Percentiles rank a stretch among this genome's conserved stretches.
phyloP scores from a whole-genome alignment of 2,329 filamentous ascomycete genomes.

The Zarea fungicola region DNA sequence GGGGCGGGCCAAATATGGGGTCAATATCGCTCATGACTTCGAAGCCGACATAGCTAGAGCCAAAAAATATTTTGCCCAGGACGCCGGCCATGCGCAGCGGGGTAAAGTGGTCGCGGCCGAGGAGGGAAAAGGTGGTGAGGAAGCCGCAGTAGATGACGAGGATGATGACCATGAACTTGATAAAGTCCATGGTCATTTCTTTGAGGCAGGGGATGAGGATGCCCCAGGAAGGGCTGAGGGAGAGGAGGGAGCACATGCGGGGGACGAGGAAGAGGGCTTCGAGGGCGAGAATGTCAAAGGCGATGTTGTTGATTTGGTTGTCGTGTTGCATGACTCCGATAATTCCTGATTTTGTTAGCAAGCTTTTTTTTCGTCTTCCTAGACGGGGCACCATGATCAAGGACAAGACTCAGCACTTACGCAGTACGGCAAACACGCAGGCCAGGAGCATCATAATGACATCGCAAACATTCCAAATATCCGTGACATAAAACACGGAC shows the following conservation, averaged over 20 bases:
- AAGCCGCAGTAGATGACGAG: conserved; percentile 83
- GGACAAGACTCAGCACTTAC: conserved; percentile 44
- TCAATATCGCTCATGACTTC: conserved; percentile 59
- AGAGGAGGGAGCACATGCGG: conserved; percentile 80
- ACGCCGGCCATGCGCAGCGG: conserved; percentile 68
- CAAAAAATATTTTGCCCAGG: conserved; percentile 76
- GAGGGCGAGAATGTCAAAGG: conserved; percentile 84
- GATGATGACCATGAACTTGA: conserved; percentile 77
- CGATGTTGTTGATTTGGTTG: conserved; percentile 62
- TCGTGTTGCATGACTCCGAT: conserved; percentile 44
- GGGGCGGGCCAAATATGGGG: conserved; percentile 52
- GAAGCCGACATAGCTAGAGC: conserved; percentile 70
- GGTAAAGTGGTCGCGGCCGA: conserved; percentile 65
- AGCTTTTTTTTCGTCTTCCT: too few species aligned
- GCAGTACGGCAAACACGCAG: conserved; percentile 62
- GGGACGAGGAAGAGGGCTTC: conserved; percentile 89
- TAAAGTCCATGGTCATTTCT: conserved; percentile 90
- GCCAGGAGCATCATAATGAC: conserved; percentile 70
- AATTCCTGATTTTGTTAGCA: conserved; percentile 24
- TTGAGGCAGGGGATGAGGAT: conserved; percentile 85
- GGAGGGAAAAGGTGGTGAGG: conserved; percentile 75
- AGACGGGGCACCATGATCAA: neutral
- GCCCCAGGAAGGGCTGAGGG: conserved; percentile 84
- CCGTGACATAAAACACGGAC: conserved; percentile 75
- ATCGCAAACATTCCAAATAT: conserved; percentile 75